phyloP scores from a whole-genome alignment of 805 yeast genomes.

The Kodamaea kaohsiungensis region DNA sequence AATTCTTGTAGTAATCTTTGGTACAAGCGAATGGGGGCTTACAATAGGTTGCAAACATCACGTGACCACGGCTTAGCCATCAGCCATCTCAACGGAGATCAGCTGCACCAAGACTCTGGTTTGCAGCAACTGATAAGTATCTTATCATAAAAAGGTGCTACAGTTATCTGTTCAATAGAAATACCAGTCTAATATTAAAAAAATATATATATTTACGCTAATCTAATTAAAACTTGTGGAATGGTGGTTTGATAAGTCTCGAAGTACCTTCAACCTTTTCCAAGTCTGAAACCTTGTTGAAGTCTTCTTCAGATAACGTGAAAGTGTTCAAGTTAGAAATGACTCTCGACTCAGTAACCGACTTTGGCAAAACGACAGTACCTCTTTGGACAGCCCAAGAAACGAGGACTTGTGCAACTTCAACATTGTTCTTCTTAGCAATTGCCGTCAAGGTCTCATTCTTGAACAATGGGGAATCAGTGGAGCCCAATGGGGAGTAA shows the following conservation, averaged over 20 bases:
- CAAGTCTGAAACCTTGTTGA: slow-evolving; percentile 33
- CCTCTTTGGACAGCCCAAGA: slow-evolving; percentile 64
- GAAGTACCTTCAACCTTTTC: slow-evolving; percentile 31
- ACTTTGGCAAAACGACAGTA: slow-evolving; percentile 47
- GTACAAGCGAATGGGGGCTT: too few relatives aligned
- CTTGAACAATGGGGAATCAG: slow-evolving; percentile 51
- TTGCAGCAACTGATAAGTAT: background rate
- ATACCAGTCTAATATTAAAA: too few relatives aligned
- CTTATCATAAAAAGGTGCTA: too few relatives aligned
- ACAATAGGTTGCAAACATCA: too few relatives aligned
- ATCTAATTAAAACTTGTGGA: slow-evolving; percentile 18
- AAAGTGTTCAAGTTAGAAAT: slow-evolving; percentile 39
- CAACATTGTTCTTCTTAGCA: slow-evolving; percentile 43
- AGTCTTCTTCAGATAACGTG: slow-evolving; percentile 36
- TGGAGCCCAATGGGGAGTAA: slow-evolving; percentile 74
- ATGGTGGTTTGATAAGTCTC: slow-evolving; percentile 29
- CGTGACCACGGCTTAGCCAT: too few relatives aligned
- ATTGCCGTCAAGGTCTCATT: slow-evolving; percentile 44
- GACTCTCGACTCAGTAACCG: slow-evolving; percentile 36
- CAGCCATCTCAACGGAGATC: background rate
- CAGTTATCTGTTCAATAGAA: too few relatives aligned
- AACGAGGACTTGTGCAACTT: slow-evolving; percentile 53
- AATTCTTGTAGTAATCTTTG: too few relatives aligned
- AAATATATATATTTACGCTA: too few relatives aligned
- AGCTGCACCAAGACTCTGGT: background rate